Evolutionary conservation across 352 stramenopile species (phyloP).

Genomic region (Globisporangium recalcitrans): DNA sequence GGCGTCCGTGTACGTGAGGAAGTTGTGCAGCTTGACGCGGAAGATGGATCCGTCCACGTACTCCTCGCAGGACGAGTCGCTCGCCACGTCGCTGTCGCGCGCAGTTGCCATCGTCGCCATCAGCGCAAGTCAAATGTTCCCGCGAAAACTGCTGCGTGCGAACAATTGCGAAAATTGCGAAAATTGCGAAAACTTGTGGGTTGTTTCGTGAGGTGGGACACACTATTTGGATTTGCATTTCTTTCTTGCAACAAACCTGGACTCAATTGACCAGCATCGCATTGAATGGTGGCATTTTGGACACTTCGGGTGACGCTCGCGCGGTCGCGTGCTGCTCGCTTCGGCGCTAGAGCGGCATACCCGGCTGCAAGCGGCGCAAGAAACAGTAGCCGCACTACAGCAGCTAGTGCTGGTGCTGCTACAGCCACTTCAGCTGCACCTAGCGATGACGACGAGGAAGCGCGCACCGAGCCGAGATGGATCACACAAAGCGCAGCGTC

Average conservation of each 20-base stretch:
- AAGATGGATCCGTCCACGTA: slow-evolving; percentile 87
- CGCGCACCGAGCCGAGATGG: slow-evolving; percentile 5
- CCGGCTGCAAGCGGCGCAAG: not conserved
- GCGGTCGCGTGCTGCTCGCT: not conserved
- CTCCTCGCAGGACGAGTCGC: slow-evolving; percentile 42
- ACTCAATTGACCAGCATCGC: not conserved
- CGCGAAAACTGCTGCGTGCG: slow-evolving; percentile 30
- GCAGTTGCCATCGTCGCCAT: slow-evolving; percentile 16
- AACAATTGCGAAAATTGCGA: too few species aligned
- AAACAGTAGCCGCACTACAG: not conserved
- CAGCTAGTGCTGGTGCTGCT: not conserved
- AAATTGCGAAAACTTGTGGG: too few species aligned
- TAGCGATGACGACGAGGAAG: not conserved
- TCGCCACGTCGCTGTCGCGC: slow-evolving; percentile 22
- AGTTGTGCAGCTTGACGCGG: slow-evolving; percentile 91
- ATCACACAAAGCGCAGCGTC: not conserved
- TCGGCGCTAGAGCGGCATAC: not conserved
- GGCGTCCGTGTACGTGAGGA: slow-evolving; percentile 90
- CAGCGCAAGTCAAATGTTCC: slow-evolving; percentile 22
- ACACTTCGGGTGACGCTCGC: not conserved
- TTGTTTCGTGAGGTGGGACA: not conserved
- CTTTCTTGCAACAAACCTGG: not conserved
- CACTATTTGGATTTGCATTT: not conserved
- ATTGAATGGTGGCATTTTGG: slow-evolving; percentile 5
- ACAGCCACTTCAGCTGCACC: not conserved